A percentile compares a stretch with the other conserved stretches of the same genome.
Conservation (phyloP, 352 stramenopile genomes). For the Pilasporangium apinafurcum region DNA sequence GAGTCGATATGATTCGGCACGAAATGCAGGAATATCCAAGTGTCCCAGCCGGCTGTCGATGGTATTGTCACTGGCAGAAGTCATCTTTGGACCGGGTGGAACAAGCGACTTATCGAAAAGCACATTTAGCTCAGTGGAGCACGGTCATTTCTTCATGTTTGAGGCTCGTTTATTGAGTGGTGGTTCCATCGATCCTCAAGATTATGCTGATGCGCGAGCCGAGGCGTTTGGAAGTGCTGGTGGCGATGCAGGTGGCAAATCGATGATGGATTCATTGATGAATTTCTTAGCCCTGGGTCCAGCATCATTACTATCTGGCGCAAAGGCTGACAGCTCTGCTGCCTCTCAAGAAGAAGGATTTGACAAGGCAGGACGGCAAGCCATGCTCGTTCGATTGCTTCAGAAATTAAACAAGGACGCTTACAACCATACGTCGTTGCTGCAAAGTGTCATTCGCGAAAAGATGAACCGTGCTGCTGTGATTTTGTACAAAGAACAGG, state of each 20-base stretch:
- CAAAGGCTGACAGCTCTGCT: conserved; percentile 18
- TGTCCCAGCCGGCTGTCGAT: conserved; percentile 81
- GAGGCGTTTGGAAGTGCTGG: conserved; percentile 35
- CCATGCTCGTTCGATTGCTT: conserved; percentile 80
- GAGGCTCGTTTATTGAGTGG: conserved; percentile 81
- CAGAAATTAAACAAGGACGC: conserved; percentile 78
- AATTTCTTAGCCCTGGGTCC: conserved; percentile 80
- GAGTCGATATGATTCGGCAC: conserved; percentile 72
- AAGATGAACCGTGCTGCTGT: conserved; percentile 82
- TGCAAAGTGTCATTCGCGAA: conserved; percentile 65
- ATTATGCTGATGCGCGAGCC: conserved; percentile 70
- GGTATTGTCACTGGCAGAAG: conserved; percentile 73
- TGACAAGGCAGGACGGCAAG: conserved; percentile 71
- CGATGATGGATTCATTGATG: conserved; percentile 87
- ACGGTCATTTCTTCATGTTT: conserved; percentile 89
- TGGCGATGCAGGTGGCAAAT: conserved; percentile 22
- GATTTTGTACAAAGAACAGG: conserved; percentile 74
- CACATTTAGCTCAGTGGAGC: conserved; percentile 72
- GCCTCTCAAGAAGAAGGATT: conserved; percentile 80
- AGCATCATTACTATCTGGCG: conserved; percentile 46
- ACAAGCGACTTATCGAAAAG: conserved; percentile 22
- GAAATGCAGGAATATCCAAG: conserved; percentile 62
- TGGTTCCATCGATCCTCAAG: conserved; percentile 72
- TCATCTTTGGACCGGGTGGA: conserved; percentile 57
- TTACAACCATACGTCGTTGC: conserved; percentile 69